These are phyloP conservation scores for Amaranthus tricolor DNA, from an alignment of 179 eudicot species.

Conservation along the genomic window DNA sequence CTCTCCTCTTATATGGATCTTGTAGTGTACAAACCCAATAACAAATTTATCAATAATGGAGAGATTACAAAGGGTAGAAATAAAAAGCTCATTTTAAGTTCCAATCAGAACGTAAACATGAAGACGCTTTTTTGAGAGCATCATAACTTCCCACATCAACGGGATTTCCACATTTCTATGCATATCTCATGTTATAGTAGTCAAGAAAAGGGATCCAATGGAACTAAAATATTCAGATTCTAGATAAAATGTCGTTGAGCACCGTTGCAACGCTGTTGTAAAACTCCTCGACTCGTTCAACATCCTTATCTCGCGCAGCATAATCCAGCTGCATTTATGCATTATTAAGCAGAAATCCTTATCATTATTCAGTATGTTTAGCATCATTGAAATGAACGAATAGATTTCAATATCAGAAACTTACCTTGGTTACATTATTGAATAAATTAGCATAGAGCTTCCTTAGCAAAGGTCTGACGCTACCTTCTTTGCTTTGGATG, in stretches of 20 bases:
- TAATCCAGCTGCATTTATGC: slow-evolving; percentile 48
- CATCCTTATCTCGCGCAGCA: slow-evolving; percentile 72
- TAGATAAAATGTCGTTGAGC: slow-evolving; percentile 53
- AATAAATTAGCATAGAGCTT: slow-evolving; percentile 59
- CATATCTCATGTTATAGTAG: no score
- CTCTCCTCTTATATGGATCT: no score
- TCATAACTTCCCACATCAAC: no score
- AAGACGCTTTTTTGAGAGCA: no score
- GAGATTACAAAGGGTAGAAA: no score
- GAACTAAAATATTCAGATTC: slow-evolving; percentile 12
- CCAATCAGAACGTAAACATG: no score
- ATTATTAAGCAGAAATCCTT: neutral
- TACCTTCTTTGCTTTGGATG: slow-evolving; percentile 59
- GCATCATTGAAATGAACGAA: no score
- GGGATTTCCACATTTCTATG: no score
- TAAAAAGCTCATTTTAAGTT: no score
- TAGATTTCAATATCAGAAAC: neutral
- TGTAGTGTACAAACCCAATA: no score
- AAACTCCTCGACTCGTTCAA: slow-evolving; percentile 40
- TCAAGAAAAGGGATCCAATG: neutral
- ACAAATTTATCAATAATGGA: no score
- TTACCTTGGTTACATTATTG: slow-evolving; percentile 53
- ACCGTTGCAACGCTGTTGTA: slow-evolving; percentile 43
- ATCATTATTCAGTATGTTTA: neutral
- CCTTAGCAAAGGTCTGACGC: slow-evolving; percentile 54